Percentiles rank a stretch among this genome's conserved stretches.
Evolutionary conservation across 2,329 filamentous ascomycete species (phyloP).

Genomic region (Dothiorella sarmentorum): DNA sequence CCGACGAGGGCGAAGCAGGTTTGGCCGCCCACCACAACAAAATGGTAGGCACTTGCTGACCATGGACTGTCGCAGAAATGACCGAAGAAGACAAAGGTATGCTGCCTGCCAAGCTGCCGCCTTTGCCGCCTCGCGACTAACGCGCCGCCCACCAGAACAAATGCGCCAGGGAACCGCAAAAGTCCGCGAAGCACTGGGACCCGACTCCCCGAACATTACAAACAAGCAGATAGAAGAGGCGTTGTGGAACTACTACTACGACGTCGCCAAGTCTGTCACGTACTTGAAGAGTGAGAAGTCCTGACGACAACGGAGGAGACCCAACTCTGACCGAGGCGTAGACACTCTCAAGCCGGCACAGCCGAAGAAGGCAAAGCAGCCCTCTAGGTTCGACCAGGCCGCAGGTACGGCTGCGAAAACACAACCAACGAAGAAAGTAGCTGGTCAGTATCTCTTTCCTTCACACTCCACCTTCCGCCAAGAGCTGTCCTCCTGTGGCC

Average conservation of each 20-base stretch:
- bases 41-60: not conserved
- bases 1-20: conserved; percentile 79
- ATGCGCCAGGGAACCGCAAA: conserved; percentile 65
- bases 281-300: conserved; percentile 65
- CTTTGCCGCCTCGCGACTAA: not conserved
- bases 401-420: conserved; percentile 38
- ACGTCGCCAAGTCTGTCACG: conserved; percentile 77
- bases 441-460: conserved; percentile 43
- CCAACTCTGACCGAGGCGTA: conserved; percentile 4
- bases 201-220: conserved; percentile 37
- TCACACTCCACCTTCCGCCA: conserved; percentile 10
- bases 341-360: conserved; percentile 30
- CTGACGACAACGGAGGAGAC: not conserved
- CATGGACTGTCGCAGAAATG: conserved; percentile 23
- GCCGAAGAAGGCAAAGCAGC: conserved; percentile 40
- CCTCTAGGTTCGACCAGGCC: conserved; percentile 46
- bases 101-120: not conserved
- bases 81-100: conserved; percentile 39
- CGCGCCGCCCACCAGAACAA: conserved; percentile 35
- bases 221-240: conserved; percentile 80
- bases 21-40: conserved; percentile 58
- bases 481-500: conserved; percentile 23
- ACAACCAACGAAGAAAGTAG: conserved; percentile 38
- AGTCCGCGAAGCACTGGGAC: conserved; percentile 64
- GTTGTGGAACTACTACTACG: conserved; percentile 94